Evolutionary conservation across 768 basidiomycete species (phyloP).

Genomic region (Obba rivulosa): DNA sequence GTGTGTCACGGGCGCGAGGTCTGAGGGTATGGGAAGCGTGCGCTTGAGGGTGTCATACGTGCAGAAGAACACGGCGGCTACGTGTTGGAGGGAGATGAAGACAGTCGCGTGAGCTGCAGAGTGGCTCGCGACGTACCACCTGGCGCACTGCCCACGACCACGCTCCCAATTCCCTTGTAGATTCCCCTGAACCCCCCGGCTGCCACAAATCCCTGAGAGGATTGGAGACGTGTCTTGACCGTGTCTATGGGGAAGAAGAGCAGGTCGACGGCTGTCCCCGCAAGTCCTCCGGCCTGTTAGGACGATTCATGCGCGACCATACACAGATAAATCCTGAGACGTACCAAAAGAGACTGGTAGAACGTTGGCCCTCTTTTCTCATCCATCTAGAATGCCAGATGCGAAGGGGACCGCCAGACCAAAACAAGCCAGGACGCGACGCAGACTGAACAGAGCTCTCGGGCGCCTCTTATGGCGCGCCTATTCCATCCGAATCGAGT

Average conservation of each 20-base stretch:
- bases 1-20: slow-evolving; percentile 62
- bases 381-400: slow-evolving; percentile 5
- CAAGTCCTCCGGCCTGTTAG: slow-evolving; percentile 76
- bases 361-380: slow-evolving; percentile 18
- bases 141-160: slow-evolving; percentile 91
- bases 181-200: slow-evolving; percentile 89
- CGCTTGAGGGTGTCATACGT: slow-evolving; percentile 89
- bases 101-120: neutral
- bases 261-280: slow-evolving; percentile 90
- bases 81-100: slow-evolving; percentile 3
- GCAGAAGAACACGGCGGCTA: slow-evolving; percentile 94
- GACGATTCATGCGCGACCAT: neutral
- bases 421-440: too few species aligned
- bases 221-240: slow-evolving; percentile 92
- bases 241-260: slow-evolving; percentile 98
- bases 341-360: slow-evolving; percentile 27
- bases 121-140: slow-evolving; percentile 55
- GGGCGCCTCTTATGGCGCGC: too few species aligned
- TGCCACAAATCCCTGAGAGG: slow-evolving; percentile 74
- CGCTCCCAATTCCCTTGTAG: slow-evolving; percentile 92
- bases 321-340: neutral
- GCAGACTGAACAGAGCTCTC: too few species aligned
- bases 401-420: too few species aligned
- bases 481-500: too few species aligned
- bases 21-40: slow-evolving; percentile 52